Evolutionary conservation across 2,329 filamentous ascomycete genomes (phyloP), one percentile per base, ranked within the genome.

Genomic region (Hypoxylon sp.): DNA sequence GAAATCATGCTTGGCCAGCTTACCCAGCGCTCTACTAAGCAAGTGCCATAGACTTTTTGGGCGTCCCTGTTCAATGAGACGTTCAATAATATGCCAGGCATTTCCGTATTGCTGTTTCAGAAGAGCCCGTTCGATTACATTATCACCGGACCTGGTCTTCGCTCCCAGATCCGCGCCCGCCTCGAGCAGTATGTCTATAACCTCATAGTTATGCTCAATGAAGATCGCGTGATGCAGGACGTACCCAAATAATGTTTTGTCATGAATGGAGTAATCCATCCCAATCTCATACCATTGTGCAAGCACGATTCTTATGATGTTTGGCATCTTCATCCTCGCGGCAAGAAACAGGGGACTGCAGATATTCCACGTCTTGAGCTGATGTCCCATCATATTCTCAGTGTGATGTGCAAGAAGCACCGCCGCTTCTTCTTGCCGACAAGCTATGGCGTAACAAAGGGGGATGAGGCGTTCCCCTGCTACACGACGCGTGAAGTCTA

Each of bases 351-450:
- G 13, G 17, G 56, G 23, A 14, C 34, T 21, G 46, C 19, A 1
- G 7, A n/a, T n/a, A n/a, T n/a, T n/a, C n/a, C n/a, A 30, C 28
- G n/a, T 14, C 2, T 5, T 2, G 13, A 19, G 10, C 11, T 13
- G 4, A 46, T 25, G 13, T 5, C 19, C 17, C n/a, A n/a, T n/a
- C 10, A 41, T 32, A 38, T 57, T 23, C 7, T 36, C 32, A 13
- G 34, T 60, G 14, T 60, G 57, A 5, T 43, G 21, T 14, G 46
- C 46, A 19, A 60, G 23, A 30, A 51, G 34, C 4, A 51, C 17
- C 3, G 57, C 57, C 1, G 30, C 23, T 3, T 21, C 34, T 34
- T 60, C 46, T 3, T 51, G 5, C 3, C 34, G 9, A 10, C 5
- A 11, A 14, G 2, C 2, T 11, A 60, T 45, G 11, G 57, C 46